Evolutionary conservation across 306 rosid genomes (phyloP), one percentile per base, ranked within the genome.

Genomic region (Malus fusca): DNA sequence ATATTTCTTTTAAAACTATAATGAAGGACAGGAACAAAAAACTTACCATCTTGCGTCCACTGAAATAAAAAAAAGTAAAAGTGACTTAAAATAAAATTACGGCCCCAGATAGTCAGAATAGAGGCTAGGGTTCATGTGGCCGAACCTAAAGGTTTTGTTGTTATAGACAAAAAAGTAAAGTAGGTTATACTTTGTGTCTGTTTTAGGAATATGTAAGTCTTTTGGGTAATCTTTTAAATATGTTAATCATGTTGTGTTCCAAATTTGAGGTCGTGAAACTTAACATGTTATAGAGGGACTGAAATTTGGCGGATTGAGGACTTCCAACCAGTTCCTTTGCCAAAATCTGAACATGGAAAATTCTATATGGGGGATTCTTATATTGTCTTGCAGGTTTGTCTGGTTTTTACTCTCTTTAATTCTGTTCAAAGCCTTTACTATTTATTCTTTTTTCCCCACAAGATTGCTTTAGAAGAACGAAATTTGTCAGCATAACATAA

Each of bases 301-400:
- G 99, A 96, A 82, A 92, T 96, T 85, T 96, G 99, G 99, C 87
- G 99, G 85, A 96, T 96, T 78, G 99, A 96, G 88, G 73, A 92
- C 86, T 96, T 96, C 83, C 96, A 83, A 87, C 99, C 98, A 62
- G 93, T 89, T 79, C 97, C 92, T 44, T 75, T 96, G 81, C 91
- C 97, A 21, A 92, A 93, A 85, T 85, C 99, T 77, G 99, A 90
- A n/a, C 44, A 92, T 87, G 99, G 99, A 67, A 96, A 90, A 75
- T 96, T 92, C 93, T 96, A 92, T 85, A 81, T 60, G 93, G 99
- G 99, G 67, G 99, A 96, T 87, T 83, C 92, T 67, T 96, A 92
- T 82, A 90, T 96, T 71, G 80, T 96, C 73, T 87, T 96, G 85
- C 99, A 90, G 99, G 99, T 90, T 53, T 26, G 28, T 82, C 69